Base-by-base conservation (phyloP, 495 filamentous ascomycete genomes). In the Talaromyces ruber region DNA sequence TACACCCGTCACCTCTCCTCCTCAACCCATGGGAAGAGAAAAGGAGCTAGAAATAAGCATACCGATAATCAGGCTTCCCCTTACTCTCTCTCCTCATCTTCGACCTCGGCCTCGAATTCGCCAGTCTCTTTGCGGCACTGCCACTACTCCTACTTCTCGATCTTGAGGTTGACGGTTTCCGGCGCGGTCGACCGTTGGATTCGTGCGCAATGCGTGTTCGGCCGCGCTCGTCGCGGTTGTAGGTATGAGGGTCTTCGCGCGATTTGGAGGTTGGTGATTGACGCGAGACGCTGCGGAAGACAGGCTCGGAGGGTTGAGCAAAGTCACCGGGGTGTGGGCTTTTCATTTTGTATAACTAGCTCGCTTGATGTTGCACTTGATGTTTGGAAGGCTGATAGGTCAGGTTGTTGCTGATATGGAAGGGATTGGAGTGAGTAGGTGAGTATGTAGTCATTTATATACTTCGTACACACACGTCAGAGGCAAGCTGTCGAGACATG, bases 31-130 rank as follows among this genome's bases (percentile, higher is more conserved):
- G 43, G 16, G 4, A 16, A 25, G 11, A 22, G 12, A 29, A n/a
- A n/a, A n/a, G n/a, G n/a, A n/a, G n/a, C 21, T 21, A 60, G 7
- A 45, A 60, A 60, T 60, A 60, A n/a, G 59, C 59, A 60, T 30
- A 60, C 24, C 59, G 21, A 21, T 51, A 51, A 29, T 60, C 59
- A 14, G 59, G 59, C 59, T 52, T 60, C 43, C 59, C 59, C 16
- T 18, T 28, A 34, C 59, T 60, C 59, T 45, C 39, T 18, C 25
- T n/a, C 45, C 59, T 50, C 59, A 60, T 60, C 59, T 60, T 60
- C 28, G 59, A 60, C 59, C 59, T 29, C 25, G 59, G 39, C 3
- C 59, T 47, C 45, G 59, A 60, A 50, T 52, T 51, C 43, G 59
- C 39, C 4, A 60, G 25, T 25, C 59, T 60, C 59, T 52, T 51